phyloP scores from a whole-genome alignment of 2,329 filamentous ascomycete species.

The Ophiostoma montium region DNA sequence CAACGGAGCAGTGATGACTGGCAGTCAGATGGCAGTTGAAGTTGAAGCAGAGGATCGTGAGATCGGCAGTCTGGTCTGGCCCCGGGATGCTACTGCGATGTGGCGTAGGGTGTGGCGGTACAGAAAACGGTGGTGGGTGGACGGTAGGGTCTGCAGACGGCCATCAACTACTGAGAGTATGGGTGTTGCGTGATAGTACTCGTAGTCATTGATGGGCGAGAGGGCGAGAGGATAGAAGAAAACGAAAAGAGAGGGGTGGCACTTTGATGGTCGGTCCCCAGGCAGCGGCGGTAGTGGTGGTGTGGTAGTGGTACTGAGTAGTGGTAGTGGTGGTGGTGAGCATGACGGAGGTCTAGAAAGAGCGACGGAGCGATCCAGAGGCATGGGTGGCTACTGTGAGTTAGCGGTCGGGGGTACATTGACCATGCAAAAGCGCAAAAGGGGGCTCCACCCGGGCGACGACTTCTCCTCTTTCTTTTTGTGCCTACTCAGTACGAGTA shows the following conservation, averaged over 20 bases:
- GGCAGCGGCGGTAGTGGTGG: not conserved
- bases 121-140: too few species aligned
- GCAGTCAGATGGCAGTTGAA: too few species aligned
- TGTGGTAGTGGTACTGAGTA: not conserved
- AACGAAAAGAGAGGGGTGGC: not conserved
- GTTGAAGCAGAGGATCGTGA: too few species aligned
- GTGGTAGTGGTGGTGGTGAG: not conserved
- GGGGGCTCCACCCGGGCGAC: conserved; percentile 3
- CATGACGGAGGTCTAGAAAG: not conserved
- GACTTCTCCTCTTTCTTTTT: too few species aligned
- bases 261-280: not conserved
- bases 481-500: not conserved
- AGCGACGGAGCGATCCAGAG: not conserved
- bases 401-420: conserved; percentile 1
- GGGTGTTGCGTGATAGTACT: too few species aligned
- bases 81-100: too few species aligned
- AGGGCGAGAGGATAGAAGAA: not conserved
- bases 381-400: not conserved
- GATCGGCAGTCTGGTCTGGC: too few species aligned
- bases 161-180: too few species aligned
- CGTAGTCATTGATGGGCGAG: not conserved
- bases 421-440: not conserved
- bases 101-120: not conserved
- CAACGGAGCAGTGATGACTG: too few species aligned
- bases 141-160: too few species aligned